phyloP scores from a whole-genome alignment of 768 basidiomycete genomes.

The Tulasnella sp. region DNA sequence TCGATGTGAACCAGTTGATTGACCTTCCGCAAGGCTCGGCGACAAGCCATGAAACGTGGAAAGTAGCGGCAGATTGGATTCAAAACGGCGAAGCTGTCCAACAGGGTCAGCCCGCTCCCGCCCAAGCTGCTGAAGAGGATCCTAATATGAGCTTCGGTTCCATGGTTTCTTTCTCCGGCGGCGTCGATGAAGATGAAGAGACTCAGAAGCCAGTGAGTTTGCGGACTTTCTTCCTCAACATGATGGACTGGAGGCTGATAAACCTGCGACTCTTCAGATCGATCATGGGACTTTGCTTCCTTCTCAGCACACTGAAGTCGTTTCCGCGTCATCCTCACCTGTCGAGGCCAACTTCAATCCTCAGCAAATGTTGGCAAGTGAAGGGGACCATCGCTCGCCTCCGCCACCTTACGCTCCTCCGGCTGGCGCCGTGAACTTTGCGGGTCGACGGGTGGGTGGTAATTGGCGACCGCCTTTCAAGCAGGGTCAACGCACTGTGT shows the following conservation, averaged over 20 bases:
- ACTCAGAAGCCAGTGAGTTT: not conserved
- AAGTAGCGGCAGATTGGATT: not conserved
- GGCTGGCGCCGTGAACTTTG: not conserved
- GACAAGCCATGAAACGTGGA: not conserved
- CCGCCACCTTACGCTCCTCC: slow-evolving; percentile 12
- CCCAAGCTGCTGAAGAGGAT: not conserved
- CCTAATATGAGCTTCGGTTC: not conserved
- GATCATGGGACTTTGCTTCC: not conserved
- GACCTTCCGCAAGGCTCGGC: not conserved
- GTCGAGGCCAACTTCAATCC: not conserved
- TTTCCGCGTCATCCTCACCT: not conserved
- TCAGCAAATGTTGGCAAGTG: not conserved
- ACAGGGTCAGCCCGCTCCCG: not conserved
- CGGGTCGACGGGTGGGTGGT: slow-evolving; percentile 7
- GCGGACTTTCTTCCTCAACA: not conserved
- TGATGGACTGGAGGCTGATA: not conserved
- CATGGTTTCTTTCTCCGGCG: not conserved
- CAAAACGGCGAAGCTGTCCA: not conserved
- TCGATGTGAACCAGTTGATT: not conserved
- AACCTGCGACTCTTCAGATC: not conserved
- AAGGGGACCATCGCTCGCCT: not conserved
- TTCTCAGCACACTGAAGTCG: not conserved
- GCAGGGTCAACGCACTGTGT: not conserved
- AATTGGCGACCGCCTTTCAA: not conserved
- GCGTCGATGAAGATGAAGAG: not conserved